Base-by-base conservation (phyloP, 2,329 filamentous ascomycete genomes). In the Sclerotinia subarctica region DNA sequence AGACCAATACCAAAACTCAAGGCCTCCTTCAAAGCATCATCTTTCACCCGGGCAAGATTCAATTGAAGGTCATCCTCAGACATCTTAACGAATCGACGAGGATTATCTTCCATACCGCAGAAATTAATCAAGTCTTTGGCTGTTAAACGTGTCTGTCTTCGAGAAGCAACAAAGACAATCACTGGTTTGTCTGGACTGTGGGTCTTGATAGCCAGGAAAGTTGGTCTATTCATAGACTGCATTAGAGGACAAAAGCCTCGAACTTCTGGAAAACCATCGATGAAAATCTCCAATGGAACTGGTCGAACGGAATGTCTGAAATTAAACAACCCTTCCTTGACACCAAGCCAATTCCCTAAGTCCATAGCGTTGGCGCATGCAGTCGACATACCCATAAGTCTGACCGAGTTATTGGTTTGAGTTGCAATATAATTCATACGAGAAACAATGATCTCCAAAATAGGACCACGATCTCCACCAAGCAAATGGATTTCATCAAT, bases 361-460 rank as follows among this genome's bases (percentile, higher is more conserved):
- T 99, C 96, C 19, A 87, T 91, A 2, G 96, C 95, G 77, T 99
- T 99, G 19, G 95, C 95, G 75, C 94, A 98, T 13, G 95, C 96
- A 24, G 95, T 99, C 2, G 95, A 99, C 96, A 99, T 99, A n/a
- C 95, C 95, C 71, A 99, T 85, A 6, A 99, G 83, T 5, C 95
- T 87, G 29, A 99, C 94, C 0, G 93, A 88, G 64, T 90, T 93
- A 76, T 96, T 93, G 52, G 92, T 96, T 70, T 96, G 93, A 2
- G 94, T 92, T 1, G 94, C 95, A 75, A 99, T 99, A 78, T 98
- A 99, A 78, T 99, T 99, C 96, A 99, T 98, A 74, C 88, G 86
- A 47, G 88, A 90, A 19, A 90, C 96, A 72, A 99, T 99, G 74
- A 99, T 99, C 80, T 99, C 95, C 62, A 99, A 83, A 85, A 99